phyloP scores from a whole-genome alignment of 305 asterid genomes.

The Rubia balearica region DNA sequence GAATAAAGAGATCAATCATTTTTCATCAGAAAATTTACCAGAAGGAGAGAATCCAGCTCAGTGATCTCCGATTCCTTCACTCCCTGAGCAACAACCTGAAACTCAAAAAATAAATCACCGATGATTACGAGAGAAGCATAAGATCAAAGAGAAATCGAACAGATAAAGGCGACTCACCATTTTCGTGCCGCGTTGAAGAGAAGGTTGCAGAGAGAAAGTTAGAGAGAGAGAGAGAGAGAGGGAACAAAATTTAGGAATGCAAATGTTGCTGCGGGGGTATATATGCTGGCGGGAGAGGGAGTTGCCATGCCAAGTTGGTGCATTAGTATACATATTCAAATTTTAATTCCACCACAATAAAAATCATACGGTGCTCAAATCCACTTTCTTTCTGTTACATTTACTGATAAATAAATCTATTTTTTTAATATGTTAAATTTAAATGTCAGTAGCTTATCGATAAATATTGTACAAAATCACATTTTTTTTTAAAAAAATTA shows the following conservation, averaged over 20 bases:
- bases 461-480: too few relatives aligned
- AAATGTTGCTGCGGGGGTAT: not conserved
- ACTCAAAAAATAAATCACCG: not conserved
- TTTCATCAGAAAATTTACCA: constrained; percentile 30
- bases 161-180: constrained; percentile 14
- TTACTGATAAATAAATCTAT: too few relatives aligned
- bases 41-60: constrained; percentile 88
- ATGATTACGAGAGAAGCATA: not conserved
- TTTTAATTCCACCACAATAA: too few relatives aligned
- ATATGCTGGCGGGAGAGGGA: not conserved
- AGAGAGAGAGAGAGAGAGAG: too few relatives aligned
- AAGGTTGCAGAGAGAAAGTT: not conserved
- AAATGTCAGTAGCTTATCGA: too few relatives aligned
- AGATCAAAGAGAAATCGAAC: not conserved
- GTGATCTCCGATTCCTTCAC: constrained; percentile 82
- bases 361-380: too few relatives aligned
- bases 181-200: not conserved
- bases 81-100: constrained; percentile 84
- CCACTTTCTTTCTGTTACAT: too few relatives aligned
- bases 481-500: too few relatives aligned
- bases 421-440: too few relatives aligned
- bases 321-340: too few relatives aligned
- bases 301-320: too few relatives aligned
- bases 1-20: not conserved
- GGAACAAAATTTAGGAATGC: not conserved